Conservation (phyloP, 2,329 filamentous ascomycete species). For the Colletotrichum ledebouriae region DNA sequence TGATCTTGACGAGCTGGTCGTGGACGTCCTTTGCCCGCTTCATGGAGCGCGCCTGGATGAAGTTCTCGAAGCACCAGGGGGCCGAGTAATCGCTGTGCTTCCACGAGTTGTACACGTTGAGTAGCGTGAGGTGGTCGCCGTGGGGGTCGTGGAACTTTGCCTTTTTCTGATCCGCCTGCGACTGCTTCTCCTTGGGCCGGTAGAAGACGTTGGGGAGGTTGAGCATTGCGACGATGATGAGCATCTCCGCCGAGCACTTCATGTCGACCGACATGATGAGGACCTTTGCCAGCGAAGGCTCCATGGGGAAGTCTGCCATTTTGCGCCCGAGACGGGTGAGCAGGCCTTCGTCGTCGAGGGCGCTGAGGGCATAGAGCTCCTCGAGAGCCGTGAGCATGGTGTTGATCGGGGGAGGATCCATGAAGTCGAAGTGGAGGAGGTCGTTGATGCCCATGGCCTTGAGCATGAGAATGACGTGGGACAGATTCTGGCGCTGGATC, state of each 20-base stretch:
- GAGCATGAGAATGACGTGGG: conserved; percentile 94
- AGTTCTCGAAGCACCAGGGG: conserved; percentile 98
- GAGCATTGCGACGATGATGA: conserved; percentile 95
- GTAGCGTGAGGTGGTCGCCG: conserved; percentile 92
- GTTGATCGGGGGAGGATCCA: conserved; percentile 97
- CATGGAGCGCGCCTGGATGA: conserved; percentile 93
- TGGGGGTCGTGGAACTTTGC: conserved; percentile 96
- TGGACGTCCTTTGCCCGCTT: conserved; percentile 91
- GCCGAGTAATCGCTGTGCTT: conserved; percentile 85
- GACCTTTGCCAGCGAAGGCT: conserved; percentile 90
- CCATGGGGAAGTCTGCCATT: conserved; percentile 99
- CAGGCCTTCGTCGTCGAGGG: conserved; percentile 94
- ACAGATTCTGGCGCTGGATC: conserved; percentile 94
- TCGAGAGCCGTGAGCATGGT: conserved; percentile 97
- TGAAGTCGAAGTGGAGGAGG: conserved; percentile 96
- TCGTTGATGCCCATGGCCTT: conserved; percentile 99
- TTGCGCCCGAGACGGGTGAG: conserved; percentile 92
- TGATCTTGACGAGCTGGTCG: conserved; percentile 91
- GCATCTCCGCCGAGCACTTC: conserved; percentile 91
- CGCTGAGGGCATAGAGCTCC: conserved; percentile 91
- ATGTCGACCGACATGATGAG: conserved; percentile 90
- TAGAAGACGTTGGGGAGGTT: conserved; percentile 91
- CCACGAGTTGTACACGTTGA: conserved; percentile 99
- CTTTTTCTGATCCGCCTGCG: conserved; percentile 97
- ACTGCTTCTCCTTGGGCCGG: conserved; percentile 96